Evolutionary conservation across 257 asterid species (phyloP).

Genomic region (Avicennia marina): DNA sequence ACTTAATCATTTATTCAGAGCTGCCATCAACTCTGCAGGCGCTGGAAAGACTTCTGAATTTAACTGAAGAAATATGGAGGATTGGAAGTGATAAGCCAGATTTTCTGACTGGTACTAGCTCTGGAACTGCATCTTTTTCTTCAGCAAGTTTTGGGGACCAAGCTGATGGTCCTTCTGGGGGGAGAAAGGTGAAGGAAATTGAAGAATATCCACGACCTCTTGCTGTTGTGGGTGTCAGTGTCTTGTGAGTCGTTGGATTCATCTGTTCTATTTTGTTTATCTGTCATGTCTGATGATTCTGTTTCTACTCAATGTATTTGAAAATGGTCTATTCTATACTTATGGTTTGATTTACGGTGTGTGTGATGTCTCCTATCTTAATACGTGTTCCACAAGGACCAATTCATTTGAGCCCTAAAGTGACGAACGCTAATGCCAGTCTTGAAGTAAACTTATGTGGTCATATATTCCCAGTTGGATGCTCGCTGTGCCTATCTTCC

Average conservation of each 20-base stretch:
- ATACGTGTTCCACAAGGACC: too few relatives aligned
- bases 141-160: constrained; percentile 18
- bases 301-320: not conserved
- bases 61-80: constrained; percentile 55
- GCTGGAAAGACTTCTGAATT: constrained; percentile 51
- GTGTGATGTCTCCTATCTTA: too few relatives aligned
- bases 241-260: constrained; percentile 56
- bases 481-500: not conserved
- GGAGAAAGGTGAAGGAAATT: constrained; percentile 51
- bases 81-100: constrained; percentile 53
- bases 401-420: not conserved
- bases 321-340: too few relatives aligned
- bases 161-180: constrained; percentile 31
- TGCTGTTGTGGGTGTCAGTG: constrained; percentile 89
- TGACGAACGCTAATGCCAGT: too few relatives aligned
- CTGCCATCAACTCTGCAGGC: constrained; percentile 43
- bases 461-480: not conserved
- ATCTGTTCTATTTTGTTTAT: not conserved
- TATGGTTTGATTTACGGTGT: too few relatives aligned
- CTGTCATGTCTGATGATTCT: not conserved
- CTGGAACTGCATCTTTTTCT: constrained; percentile 19
- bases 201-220: constrained; percentile 83
- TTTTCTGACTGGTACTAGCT: constrained; percentile 7
- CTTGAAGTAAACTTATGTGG: not conserved
- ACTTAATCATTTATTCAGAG: constrained; percentile 6